Percentiles rank a stretch among this genome's conserved stretches.
Evolutionary conservation across 2,329 filamentous ascomycete species (phyloP).

Genomic region (Talaromyces sp.): DNA sequence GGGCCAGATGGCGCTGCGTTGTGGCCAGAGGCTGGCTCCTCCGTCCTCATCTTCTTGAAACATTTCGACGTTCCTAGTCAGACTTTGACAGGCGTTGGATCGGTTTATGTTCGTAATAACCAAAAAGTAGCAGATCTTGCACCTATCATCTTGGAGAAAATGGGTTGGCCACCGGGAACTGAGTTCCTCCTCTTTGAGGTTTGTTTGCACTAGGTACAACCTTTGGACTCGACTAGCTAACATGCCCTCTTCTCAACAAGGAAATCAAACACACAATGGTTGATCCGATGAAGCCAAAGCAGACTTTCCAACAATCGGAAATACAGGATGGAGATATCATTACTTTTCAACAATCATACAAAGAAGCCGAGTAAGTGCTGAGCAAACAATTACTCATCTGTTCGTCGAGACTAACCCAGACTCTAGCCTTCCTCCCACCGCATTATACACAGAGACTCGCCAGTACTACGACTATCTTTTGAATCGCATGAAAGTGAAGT

Average conservation of each 20-base stretch:
- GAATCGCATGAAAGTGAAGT: conserved; percentile 74
- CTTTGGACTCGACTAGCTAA: not conserved
- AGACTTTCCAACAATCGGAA: conserved; percentile 83
- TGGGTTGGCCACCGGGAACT: conserved; percentile 79
- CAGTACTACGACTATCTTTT: conserved; percentile 92
- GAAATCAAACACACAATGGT: conserved; percentile 99
- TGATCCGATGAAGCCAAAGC: conserved; percentile 85
- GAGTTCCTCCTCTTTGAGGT: conserved; percentile 74
- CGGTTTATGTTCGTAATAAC: conserved; percentile 81
- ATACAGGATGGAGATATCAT: conserved; percentile 97
- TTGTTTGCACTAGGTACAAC: conserved; percentile 22
- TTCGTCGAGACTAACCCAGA: conserved; percentile 6
- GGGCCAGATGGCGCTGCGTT: conserved; percentile 66
- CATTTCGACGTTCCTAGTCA: conserved; percentile 79
- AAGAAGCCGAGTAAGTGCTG: conserved; percentile 35
- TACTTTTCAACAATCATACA: conserved; percentile 73
- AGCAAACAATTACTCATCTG: conserved; percentile 9
- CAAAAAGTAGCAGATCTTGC: conserved; percentile 84
- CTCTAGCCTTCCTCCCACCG: conserved; percentile 35
- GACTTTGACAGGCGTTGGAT: conserved; percentile 69
- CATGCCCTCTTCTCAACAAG: conserved; percentile 30
- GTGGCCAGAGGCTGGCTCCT: conserved; percentile 57
- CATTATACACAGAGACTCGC: conserved; percentile 63
- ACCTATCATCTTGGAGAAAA: conserved; percentile 70
- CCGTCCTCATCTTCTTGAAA: conserved; percentile 86